A percentile compares a stretch with the other conserved stretches of the same genome.
Conservation (phyloP, 2,329 filamentous ascomycete genomes). For the Teratosphaeria destructans region DNA sequence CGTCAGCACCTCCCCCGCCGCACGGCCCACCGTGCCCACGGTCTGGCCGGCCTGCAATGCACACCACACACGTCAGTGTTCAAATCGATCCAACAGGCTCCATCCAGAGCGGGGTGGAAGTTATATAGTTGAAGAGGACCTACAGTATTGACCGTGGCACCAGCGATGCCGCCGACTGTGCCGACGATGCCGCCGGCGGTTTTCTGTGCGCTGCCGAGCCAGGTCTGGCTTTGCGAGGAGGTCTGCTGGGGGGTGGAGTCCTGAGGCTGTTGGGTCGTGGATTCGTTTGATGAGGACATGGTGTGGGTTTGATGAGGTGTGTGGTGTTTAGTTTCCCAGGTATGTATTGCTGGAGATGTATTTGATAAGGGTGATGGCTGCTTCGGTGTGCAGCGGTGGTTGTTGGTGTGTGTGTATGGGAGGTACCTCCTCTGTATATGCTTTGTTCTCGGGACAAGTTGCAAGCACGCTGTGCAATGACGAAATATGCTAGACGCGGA, state of each 20-base stretch:
- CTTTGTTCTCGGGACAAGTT: not conserved
- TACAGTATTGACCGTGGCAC: not conserved
- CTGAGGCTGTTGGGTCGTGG: not conserved
- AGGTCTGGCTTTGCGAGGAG: not conserved
- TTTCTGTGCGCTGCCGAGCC: constrained; percentile 1
- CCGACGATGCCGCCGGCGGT: not conserved
- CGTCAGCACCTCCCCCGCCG: not conserved
- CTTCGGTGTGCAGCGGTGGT: not conserved
- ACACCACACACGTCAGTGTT: not conserved
- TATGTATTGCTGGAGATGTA: not conserved
- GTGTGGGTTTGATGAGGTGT: not conserved
- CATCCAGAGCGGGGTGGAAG: not conserved
- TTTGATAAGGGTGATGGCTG: not conserved
- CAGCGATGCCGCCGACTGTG: not conserved
- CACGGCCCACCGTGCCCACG: not conserved
- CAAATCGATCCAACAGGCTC: too few species aligned
- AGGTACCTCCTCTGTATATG: not conserved
- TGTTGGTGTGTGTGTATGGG: not conserved
- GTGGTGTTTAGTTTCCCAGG: not conserved
- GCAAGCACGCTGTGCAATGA: not conserved
- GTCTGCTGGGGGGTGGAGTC: not conserved
- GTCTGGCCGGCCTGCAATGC: not conserved
- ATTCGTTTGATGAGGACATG: not conserved
- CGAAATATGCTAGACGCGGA: not conserved
- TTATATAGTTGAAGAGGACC: not conserved